Evolutionary conservation across 2,329 filamentous ascomycete genomes (phyloP).

Genomic region (Graphiopsis chlorocephala): DNA sequence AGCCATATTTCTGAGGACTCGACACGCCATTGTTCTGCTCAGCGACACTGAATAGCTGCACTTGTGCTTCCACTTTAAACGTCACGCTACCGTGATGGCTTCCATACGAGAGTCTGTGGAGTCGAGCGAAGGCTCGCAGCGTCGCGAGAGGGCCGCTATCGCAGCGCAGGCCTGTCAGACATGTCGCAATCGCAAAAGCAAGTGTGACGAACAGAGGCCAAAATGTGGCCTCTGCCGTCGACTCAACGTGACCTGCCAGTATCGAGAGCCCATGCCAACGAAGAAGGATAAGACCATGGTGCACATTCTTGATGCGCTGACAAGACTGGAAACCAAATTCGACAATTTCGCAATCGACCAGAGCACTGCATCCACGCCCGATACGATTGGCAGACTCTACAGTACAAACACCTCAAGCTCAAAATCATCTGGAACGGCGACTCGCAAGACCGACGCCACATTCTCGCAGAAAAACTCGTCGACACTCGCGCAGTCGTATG

Average conservation of each 20-base stretch:
- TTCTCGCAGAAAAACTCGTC: conserved; percentile 1
- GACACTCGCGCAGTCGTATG: conserved; percentile 15
- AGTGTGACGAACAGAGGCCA: conserved; percentile 62
- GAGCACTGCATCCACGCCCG: conserved; percentile 4
- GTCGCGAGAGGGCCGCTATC: conserved; percentile 12
- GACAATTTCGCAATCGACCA: conserved; percentile 39
- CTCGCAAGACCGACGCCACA: background rate
- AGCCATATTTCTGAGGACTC: background rate
- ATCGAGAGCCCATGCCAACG: conserved; percentile 60
- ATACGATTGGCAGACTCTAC: background rate
- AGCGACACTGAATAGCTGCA: background rate
- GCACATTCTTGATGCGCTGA: conserved; percentile 58
- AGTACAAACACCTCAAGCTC: background rate
- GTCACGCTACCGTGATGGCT: background rate
- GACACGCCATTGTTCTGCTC: background rate
- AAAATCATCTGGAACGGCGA: conserved; percentile 1
- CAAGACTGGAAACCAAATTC: conserved; percentile 55
- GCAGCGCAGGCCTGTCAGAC: conserved; percentile 15
- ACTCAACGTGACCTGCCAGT: conserved; percentile 58
- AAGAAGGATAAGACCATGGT: conserved; percentile 64
- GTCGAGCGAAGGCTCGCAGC: conserved; percentile 14
- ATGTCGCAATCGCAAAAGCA: conserved; percentile 51
- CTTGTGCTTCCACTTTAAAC: background rate
- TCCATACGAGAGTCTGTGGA: conserved; percentile 8
- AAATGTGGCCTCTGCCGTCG: conserved; percentile 60